A percentile compares a stretch with the other conserved stretches of the same genome.
Evolutionary conservation across 164 flowering plant species (phyloP).

Genomic region (Chloranthus sessilifolius): DNA sequence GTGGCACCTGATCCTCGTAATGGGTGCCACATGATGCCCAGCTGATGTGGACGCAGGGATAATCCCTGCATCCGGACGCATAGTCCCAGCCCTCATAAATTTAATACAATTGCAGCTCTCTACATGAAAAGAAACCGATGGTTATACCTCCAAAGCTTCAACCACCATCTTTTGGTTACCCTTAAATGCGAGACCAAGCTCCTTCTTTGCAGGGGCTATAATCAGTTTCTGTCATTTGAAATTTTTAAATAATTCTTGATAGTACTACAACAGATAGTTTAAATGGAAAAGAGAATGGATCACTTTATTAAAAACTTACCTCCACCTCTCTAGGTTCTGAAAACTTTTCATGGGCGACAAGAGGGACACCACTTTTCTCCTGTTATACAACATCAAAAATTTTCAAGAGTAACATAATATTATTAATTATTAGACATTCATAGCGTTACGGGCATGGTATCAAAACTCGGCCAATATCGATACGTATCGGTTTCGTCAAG

Average conservation of each 20-base stretch:
- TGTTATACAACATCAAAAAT: constrained; percentile 14
- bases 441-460: too few relatives aligned
- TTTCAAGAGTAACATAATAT: background rate
- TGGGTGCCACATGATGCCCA: too few relatives aligned
- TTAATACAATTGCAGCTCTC: too few relatives aligned
- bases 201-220: constrained; percentile 77
- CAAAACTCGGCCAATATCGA: too few relatives aligned
- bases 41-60: too few relatives aligned
- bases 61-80: too few relatives aligned
- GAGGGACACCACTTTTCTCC: constrained; percentile 83
- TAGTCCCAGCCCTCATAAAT: too few relatives aligned
- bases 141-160: constrained; percentile 86
- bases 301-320: constrained; percentile 47
- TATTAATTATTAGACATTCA: too few relatives aligned
- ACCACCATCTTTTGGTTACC: constrained; percentile 78
- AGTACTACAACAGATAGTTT: too few relatives aligned
- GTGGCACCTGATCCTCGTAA: too few relatives aligned
- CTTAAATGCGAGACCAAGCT: constrained; percentile 89
- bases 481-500: too few relatives aligned
- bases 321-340: constrained; percentile 77
- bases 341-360: constrained; percentile 70
- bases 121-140: background rate
- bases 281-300: constrained; percentile 11
- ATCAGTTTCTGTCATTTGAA: constrained; percentile 58
- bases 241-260: too few relatives aligned